Evolutionary conservation across 177 flowering plant genomes (phyloP), one percentile per base, ranked within the genome.

Genomic region (Telopea speciosissima): DNA sequence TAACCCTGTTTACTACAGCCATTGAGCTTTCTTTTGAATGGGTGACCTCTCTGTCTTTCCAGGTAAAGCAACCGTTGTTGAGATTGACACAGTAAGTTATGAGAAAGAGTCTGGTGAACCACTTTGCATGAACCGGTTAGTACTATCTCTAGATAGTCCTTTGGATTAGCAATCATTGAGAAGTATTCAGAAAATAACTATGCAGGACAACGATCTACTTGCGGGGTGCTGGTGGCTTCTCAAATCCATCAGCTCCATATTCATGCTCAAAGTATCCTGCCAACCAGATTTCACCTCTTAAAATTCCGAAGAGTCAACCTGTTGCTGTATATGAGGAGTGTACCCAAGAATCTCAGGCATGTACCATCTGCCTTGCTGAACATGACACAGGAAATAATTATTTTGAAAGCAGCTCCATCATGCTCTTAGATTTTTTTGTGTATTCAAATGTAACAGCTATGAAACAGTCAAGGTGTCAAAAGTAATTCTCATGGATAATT

Each of bases 151-250:
- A 66, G 62, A 31, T 23, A 24, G 5, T 40, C 44, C n/a, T 69
- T 24, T 19, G 44, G 44, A 40, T 40, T 40, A 28, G 19, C 28
- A 60, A 24, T 31, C n/a, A 59, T 49, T 8, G 12, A 12, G 44
- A 40, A 5, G 5, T 40, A 52, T 23, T 63, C 67, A 12, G 25
- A 52, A 52, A 45, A 3, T 66, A 36, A 36, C 26, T 67, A 42
- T 79, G 73, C 83, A 93, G 98, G 82, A 24, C 65, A 56, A 83
- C 94, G 66, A 40, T 73, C 52, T 94, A 68, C 79, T 74, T 94
- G 64, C 84, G 95, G 6, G 97, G 98, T 80, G 93, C 95, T 76
- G 97, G 98, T 75, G 96, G 98, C 70, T 94, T 94, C 80, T 94
- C 98, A 75, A 86, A 86, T 62, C 81, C 95, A 61, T 83, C 92